A percentile compares a stretch with the other conserved stretches of the same genome.
Evolutionary conservation across 2,329 filamentous ascomycete species (phyloP).

Genomic region (Pyrenophora tritici-repentis): DNA sequence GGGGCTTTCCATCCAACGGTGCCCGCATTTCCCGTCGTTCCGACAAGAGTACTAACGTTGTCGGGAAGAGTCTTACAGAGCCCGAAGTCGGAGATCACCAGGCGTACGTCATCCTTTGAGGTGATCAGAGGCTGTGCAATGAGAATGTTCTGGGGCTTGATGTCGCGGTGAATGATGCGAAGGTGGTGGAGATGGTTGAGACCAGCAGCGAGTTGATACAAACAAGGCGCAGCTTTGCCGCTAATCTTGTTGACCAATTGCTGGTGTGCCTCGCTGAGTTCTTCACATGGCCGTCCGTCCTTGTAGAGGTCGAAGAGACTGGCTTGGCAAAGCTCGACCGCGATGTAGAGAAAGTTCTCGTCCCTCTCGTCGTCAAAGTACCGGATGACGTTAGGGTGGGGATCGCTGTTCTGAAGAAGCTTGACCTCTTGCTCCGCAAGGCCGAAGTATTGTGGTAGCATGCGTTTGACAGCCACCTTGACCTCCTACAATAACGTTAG

Average conservation of each 20-base stretch:
- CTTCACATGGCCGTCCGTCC: slow-evolving; percentile 55
- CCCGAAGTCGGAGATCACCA: slow-evolving; percentile 96
- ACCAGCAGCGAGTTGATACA: slow-evolving; percentile 89
- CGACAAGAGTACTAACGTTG: slow-evolving; percentile 90
- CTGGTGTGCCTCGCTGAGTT: slow-evolving; percentile 64
- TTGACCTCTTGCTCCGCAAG: slow-evolving; percentile 94
- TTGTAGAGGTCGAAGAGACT: slow-evolving; percentile 91
- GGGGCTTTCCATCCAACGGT: slow-evolving; percentile 97
- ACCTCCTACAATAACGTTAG: slow-evolving; percentile 59
- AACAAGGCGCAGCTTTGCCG: slow-evolving; percentile 74
- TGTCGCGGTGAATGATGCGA: slow-evolving; percentile 93
- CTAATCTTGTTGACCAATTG: slow-evolving; percentile 74
- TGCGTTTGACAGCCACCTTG: slow-evolving; percentile 92
- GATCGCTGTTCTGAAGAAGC: slow-evolving; percentile 87
- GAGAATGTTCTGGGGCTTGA: slow-evolving; percentile 97
- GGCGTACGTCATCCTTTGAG: slow-evolving; percentile 72
- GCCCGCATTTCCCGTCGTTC: slow-evolving; percentile 91
- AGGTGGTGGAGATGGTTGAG: slow-evolving; percentile 87
- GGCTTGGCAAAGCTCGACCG: slow-evolving; percentile 89
- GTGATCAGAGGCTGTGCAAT: slow-evolving; percentile 72
- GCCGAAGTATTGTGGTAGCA: slow-evolving; percentile 95
- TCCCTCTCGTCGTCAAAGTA: slow-evolving; percentile 93
- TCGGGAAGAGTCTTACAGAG: slow-evolving; percentile 96
- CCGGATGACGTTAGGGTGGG: slow-evolving; percentile 94
- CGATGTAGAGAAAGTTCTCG: slow-evolving; percentile 92